These are phyloP conservation scores for Cordyceps cateniannulata DNA, from an alignment of 2,329 filamentous ascomycete species.

Conservation along the genomic window DNA sequence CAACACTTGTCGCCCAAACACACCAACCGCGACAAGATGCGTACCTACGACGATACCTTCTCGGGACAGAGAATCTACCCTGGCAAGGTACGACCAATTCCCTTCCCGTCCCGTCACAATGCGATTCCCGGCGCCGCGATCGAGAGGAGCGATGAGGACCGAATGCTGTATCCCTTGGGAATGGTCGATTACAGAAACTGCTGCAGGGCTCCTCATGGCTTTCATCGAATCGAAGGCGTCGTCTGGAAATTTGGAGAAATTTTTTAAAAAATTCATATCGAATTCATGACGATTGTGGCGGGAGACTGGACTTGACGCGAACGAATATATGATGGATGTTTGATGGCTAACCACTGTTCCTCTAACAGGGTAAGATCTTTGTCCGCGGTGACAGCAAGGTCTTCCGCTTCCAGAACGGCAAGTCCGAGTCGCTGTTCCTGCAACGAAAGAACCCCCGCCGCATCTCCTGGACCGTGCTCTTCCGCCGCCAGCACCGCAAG, in stretches of 20 bases:
- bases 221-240: background rate
- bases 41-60: slow-evolving; percentile 62
- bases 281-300: background rate
- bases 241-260: background rate
- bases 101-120: background rate
- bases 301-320: background rate
- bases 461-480: slow-evolving; percentile 97
- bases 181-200: background rate
- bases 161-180: background rate
- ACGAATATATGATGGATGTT: background rate
- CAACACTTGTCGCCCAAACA: slow-evolving; percentile 34
- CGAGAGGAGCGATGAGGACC: slow-evolving; percentile 7
- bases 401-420: slow-evolving; percentile 99
- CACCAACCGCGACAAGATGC: slow-evolving; percentile 48
- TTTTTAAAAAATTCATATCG: background rate
- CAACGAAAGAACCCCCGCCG: slow-evolving; percentile 99
- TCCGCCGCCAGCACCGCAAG: slow-evolving; percentile 99
- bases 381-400: slow-evolving; percentile 99
- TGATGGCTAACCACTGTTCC: slow-evolving; percentile 22
- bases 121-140: slow-evolving; percentile 4
- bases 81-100: slow-evolving; percentile 51
- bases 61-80: slow-evolving; percentile 62
- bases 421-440: slow-evolving; percentile 98
- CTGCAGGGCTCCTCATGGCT: background rate
- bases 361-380: slow-evolving; percentile 90